A percentile compares a stretch with the other conserved stretches of the same genome.
Conservation (phyloP, 1,139 yeast genomes). For the Geotrichum restrictum region DNA sequence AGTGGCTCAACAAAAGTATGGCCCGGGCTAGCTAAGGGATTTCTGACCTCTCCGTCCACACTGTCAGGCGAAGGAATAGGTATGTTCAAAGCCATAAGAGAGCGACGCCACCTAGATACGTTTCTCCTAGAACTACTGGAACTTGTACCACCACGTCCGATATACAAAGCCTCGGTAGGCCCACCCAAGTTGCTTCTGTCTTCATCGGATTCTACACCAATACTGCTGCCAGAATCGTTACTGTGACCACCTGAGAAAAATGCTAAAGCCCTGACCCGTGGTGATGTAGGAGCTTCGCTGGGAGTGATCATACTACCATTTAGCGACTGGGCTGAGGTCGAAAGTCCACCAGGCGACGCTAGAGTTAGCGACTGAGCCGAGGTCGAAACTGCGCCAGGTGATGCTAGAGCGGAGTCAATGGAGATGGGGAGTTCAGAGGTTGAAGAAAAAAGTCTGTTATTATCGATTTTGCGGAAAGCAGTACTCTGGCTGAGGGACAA, state of each 20-base stretch:
- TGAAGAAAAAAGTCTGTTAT: slow-evolving; percentile 12
- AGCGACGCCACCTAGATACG: slow-evolving; percentile 34
- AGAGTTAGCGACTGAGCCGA: slow-evolving; percentile 6
- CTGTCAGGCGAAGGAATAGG: slow-evolving; percentile 17
- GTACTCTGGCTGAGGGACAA: slow-evolving; percentile 13
- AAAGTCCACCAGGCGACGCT: slow-evolving; percentile 9
- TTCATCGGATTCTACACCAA: slow-evolving; percentile 27
- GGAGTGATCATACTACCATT: slow-evolving; percentile 5
- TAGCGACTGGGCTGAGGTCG: background rate
- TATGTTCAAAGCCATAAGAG: slow-evolving; percentile 29
- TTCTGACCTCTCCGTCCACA: background rate
- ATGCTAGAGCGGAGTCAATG: slow-evolving; percentile 15
- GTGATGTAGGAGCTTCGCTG: slow-evolving; percentile 14
- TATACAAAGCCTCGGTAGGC: background rate
- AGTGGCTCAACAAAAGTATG: background rate
- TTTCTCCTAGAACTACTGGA: slow-evolving; percentile 11
- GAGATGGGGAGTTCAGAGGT: slow-evolving; percentile 12
- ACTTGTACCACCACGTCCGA: background rate
- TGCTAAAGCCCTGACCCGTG: slow-evolving; percentile 19
- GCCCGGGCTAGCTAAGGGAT: slow-evolving; percentile 1
- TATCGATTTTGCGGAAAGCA: slow-evolving; percentile 15
- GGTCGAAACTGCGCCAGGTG: slow-evolving; percentile 4
- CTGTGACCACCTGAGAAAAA: slow-evolving; percentile 22
- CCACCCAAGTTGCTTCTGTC: slow-evolving; percentile 18
- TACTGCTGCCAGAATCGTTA: slow-evolving; percentile 29